Conservation (phyloP, 352 stramenopile genomes). For the Salisapilia sapeloensis region DNA sequence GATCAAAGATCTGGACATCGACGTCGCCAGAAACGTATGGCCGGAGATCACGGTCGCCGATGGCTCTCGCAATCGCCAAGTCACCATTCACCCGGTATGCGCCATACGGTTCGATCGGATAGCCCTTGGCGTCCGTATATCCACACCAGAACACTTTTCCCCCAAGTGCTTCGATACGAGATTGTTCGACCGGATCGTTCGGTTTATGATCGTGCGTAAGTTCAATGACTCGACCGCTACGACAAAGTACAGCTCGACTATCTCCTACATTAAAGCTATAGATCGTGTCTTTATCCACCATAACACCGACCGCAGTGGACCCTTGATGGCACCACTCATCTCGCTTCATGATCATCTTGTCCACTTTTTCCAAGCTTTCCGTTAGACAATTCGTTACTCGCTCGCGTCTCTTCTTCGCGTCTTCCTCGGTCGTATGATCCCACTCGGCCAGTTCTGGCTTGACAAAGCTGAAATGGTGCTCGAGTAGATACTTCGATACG, state of each 20-base stretch:
- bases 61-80: conserved; percentile 79
- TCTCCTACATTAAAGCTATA: conserved; percentile 90
- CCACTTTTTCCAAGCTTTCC: conserved; percentile 25
- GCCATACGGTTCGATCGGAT: conserved; percentile 80
- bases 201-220: conserved; percentile 84
- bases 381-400: conserved; percentile 22
- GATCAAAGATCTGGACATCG: conserved; percentile 63
- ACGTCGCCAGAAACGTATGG: conserved; percentile 72
- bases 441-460: conserved; percentile 21
- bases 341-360: conserved; percentile 36
- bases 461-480: conserved; percentile 37
- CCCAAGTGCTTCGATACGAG: conserved; percentile 59
- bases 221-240: conserved; percentile 43
- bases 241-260: conserved; percentile 86
- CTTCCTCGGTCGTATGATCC: conserved; percentile 12
- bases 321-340: conserved; percentile 69
- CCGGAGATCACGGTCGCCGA: conserved; percentile 79
- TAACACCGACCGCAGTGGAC: conserved; percentile 52
- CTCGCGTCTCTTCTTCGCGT: conserved; percentile 8
- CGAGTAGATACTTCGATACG: conserved; percentile 48
- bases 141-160: conserved; percentile 84
- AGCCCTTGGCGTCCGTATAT: conserved; percentile 60
- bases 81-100: conserved; percentile 88
- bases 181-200: conserved; percentile 60
- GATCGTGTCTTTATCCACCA: conserved; percentile 61